A percentile compares a stretch with the other conserved stretches of the same genome.
Conservation (phyloP, 495 filamentous ascomycete genomes). For the Neurospora intermedia region DNA sequence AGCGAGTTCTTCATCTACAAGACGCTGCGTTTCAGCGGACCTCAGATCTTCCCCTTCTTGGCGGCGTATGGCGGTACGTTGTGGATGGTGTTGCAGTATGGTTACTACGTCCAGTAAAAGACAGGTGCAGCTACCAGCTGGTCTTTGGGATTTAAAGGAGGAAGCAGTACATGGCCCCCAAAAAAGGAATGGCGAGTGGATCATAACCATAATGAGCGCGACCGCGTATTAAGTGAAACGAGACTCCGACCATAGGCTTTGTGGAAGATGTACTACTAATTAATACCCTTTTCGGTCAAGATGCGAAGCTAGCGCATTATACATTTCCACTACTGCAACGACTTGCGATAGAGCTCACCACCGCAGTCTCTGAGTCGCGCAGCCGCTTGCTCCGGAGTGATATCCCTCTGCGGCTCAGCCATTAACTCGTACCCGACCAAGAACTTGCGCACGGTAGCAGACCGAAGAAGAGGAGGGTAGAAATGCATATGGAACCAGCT, state of each 20-base stretch:
- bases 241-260: not conserved
- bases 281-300: not conserved
- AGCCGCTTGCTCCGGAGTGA: constrained; percentile 93
- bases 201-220: not conserved
- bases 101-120: constrained; percentile 44
- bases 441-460: constrained; percentile 92
- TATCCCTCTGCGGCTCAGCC: constrained; percentile 94
- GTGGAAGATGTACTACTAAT: not conserved
- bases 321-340: constrained; percentile 29
- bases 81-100: constrained; percentile 77
- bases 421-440: constrained; percentile 91
- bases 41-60: constrained; percentile 60
- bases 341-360: constrained; percentile 74
- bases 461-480: constrained; percentile 85
- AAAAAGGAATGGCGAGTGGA: no score
- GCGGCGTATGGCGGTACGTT: constrained; percentile 56
- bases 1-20: constrained; percentile 70
- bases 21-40: constrained; percentile 56
- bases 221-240: no score
- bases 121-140: not conserved
- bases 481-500: constrained; percentile 96
- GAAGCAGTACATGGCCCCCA: not conserved
- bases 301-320: not conserved
- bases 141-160: not conserved
- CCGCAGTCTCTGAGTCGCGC: constrained; percentile 61